Conservation (phyloP, 768 basidiomycete genomes). For the Polyporus arcularius region DNA sequence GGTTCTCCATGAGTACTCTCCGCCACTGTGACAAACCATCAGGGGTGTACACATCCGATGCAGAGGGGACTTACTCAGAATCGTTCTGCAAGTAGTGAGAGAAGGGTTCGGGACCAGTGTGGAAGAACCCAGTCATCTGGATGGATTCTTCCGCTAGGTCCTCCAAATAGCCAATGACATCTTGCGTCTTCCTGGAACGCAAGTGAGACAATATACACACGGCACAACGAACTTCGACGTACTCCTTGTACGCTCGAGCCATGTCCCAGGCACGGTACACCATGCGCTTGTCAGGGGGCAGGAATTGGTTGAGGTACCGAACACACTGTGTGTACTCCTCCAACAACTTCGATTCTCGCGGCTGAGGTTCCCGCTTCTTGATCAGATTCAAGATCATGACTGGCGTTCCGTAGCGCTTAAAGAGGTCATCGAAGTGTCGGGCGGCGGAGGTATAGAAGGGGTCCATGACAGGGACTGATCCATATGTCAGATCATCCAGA, state of each 20-base stretch:
- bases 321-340: constrained; percentile 93
- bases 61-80: constrained; percentile 34
- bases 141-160: constrained; percentile 94
- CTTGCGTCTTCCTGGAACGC: constrained; percentile 78
- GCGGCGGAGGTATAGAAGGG: constrained; percentile 95
- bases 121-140: constrained; percentile 91
- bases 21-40: constrained; percentile 1
- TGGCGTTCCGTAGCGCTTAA: constrained; percentile 86
- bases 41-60: not conserved
- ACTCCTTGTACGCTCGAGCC: constrained; percentile 94
- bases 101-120: constrained; percentile 86
- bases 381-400: constrained; percentile 93
- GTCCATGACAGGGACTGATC: constrained; percentile 60
- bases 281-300: constrained; percentile 85
- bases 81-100: constrained; percentile 60
- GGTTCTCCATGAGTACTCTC: constrained; percentile 52
- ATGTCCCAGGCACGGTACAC: constrained; percentile 96
- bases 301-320: constrained; percentile 90
- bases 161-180: constrained; percentile 93
- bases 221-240: constrained; percentile 21
- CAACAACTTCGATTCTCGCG: constrained; percentile 86
- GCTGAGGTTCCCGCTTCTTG: constrained; percentile 77
- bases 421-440: constrained; percentile 88
- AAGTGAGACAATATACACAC: not conserved
- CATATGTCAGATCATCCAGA: not conserved